Percentiles rank a stretch among this genome's conserved stretches.
These are phyloP conservation scores for Salix purpurea DNA, from an alignment of 345 rosid genomes.

Conservation along the genomic window DNA sequence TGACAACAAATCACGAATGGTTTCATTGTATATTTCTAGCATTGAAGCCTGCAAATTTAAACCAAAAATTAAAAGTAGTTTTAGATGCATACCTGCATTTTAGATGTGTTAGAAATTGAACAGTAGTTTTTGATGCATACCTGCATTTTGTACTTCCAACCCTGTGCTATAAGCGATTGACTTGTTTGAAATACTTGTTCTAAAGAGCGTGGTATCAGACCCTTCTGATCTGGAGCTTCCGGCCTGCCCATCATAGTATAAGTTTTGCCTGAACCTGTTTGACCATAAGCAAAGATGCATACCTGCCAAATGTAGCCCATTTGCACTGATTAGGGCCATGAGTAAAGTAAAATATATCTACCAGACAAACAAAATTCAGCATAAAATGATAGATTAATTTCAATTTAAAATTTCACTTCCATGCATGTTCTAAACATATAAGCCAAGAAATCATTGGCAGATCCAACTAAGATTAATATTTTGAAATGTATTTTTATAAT, in stretches of 20 bases:
- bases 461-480: background rate
- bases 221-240: constrained; percentile 57
- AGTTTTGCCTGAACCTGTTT: constrained; percentile 97
- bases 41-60: constrained; percentile 68
- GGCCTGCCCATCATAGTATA: constrained; percentile 99
- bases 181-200: constrained; percentile 84
- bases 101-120: constrained; percentile 11
- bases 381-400: background rate
- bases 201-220: constrained; percentile 87
- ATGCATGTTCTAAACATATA: background rate
- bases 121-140: constrained; percentile 26
- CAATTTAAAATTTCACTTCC: background rate
- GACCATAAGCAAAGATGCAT: constrained; percentile 97
- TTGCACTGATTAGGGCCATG: background rate
- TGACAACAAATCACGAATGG: constrained; percentile 72
- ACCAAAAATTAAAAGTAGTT: background rate
- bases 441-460: background rate
- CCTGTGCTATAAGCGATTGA: constrained; percentile 63
- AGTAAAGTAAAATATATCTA: no score
- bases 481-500: background rate
- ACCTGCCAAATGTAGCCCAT: constrained; percentile 45
- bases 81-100: constrained; percentile 63
- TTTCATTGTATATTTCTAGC: constrained; percentile 94
- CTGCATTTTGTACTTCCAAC: constrained; percentile 98
- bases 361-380: background rate